Evolutionary conservation across 257 asterid species (phyloP), one percentile per base, ranked within the genome.

Genomic region (Solanum appendiculatum): DNA sequence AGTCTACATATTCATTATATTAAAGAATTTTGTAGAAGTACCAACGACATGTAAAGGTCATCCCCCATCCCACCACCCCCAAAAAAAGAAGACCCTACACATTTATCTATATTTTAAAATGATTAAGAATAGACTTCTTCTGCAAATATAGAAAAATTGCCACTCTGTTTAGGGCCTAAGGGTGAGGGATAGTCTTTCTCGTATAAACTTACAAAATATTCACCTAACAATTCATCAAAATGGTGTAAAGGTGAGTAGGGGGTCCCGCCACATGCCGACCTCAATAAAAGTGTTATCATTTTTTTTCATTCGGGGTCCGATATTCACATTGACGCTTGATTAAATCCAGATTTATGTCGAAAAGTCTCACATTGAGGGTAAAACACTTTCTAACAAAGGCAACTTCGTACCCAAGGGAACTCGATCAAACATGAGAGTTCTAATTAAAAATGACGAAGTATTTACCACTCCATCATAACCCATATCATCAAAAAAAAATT

Each of bases 251-350:
- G 83, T n/a, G 2, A 8, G 14, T 14, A 3, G 42, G 15, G 87
- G 87, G 73, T 68, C 88, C 88, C 58, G 27, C 89, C 90, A 89
- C 89, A 87, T 86, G 87, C 87, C 80, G 23, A 87, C 80, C 85
- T 69, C 86, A 56, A 85, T 85, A 84, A 14, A 56, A 8, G 66
- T 56, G 12, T 56, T 1, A 56, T 56, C 27, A 56, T 56, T 8
- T 56, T 54, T 16, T 18, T 16, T 5, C 2, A 51, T 2, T 6
- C 16, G 1, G 0, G 5, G 60, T 0, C 9, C 16, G 2, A 0
- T 46, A 48, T 48, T 14, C 2, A 15, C 16, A 48, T 15, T 48
- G 2, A 1, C 14, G 21, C 8, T 0, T 2, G 56, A 15, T 0
- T 3, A 16, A 15, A 48, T 48, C 12, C 0, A 48, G 16, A 48